Base-by-base conservation (phyloP, 31 red algal genomes). In the Odonthalia washingtoniensis region DNA sequence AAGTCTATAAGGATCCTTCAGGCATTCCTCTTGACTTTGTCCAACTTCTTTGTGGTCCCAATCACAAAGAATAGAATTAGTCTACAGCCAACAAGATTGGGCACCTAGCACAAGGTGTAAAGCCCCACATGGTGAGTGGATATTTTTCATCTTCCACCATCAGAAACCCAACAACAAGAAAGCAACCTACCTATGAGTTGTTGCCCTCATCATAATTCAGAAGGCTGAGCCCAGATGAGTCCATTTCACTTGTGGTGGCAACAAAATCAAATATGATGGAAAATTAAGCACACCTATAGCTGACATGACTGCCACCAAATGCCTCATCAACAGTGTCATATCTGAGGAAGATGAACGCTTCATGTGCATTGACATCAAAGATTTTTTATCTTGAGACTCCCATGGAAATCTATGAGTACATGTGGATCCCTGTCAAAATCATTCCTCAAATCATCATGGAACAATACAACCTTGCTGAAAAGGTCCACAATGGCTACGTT, bases 301-400 rank as follows among this genome's bases (percentile, higher is more conserved):
- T 24, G 52, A 61, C 52, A 61, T 61, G 52, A 24, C 24, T 24
- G 24, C 52, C 52, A 61, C 16, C 52, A 61, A 61, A 61, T 17
- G 14, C 24, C 52, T 17, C 24, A 17, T 14, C 16, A 61, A 61
- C 52, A 61, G 52, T 61, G 52, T 61, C 52, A 14, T 61, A 14
- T 61, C 52, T 24, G 24, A 14, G 14, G 16, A 14, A 14, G 24
- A 14, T 14, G 52, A 14, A 14, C 14, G 24, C 16, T 61, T 17
- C 52, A 17, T 14, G 14, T 61, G 52, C 24, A 24, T 24, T 61
- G 52, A 61, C 24, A 24, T 61, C 52, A 61, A 61, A 61, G 24
- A 61, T 61, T 61, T n/a, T 61, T 24, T 61, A 61, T 24, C 52
- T 61, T 61, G 52, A 61, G 24, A 61, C 52, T 17, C 52, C 52